A percentile compares a stretch with the other conserved stretches of the same genome.
Conservation (phyloP, 768 basidiomycete species). For the Russula vinacea region DNA sequence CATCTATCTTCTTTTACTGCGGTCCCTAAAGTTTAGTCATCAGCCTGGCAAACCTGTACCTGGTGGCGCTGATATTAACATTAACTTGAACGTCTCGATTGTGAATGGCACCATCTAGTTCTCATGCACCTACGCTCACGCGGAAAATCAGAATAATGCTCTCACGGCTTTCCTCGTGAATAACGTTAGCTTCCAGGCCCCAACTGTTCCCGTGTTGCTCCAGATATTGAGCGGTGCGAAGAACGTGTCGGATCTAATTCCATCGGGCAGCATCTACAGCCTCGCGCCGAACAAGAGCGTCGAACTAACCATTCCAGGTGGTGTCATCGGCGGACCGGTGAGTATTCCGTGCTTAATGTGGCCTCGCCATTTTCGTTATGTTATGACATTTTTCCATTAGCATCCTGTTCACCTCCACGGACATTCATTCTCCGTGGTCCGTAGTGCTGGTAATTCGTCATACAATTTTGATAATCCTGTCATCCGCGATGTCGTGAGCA, state of each 20-base stretch:
- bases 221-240: constrained; percentile 56
- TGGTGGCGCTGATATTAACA: constrained; percentile 31
- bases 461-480: constrained; percentile 28
- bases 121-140: not conserved
- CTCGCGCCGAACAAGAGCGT: constrained; percentile 48
- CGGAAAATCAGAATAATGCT: too few relatives aligned
- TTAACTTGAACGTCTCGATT: constrained; percentile 24
- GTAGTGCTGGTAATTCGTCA: constrained; percentile 13
- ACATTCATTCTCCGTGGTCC: constrained; percentile 19
- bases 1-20: not conserved
- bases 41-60: constrained; percentile 32
- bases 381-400: not conserved
- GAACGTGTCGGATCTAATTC: constrained; percentile 47
- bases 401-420: constrained; percentile 29
- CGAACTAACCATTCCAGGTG: constrained; percentile 47
- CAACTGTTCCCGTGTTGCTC: constrained; percentile 51
- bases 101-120: constrained; percentile 14
- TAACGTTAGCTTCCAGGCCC: constrained; percentile 39
- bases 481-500: constrained; percentile 30
- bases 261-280: constrained; percentile 46
- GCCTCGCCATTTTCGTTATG: not conserved
- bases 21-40: not conserved
- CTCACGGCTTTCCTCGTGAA: constrained; percentile 33
- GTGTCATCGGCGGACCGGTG: constrained; percentile 36
- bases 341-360: not conserved